Evolutionary conservation across 495 filamentous ascomycete species (phyloP), one percentile per base, ranked within the genome.

Genomic region (Opeltia flavorubescens): DNA sequence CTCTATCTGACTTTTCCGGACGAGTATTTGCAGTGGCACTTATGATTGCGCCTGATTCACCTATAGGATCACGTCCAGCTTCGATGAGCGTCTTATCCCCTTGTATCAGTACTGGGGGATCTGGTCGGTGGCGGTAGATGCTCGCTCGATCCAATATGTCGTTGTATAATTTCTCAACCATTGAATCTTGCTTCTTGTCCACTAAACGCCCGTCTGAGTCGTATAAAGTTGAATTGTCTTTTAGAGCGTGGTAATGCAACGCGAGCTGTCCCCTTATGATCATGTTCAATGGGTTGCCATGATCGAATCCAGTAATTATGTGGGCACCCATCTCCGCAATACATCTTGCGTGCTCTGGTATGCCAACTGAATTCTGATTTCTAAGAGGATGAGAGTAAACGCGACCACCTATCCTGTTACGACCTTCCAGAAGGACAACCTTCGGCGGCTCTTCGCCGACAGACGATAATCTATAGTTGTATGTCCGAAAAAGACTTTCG

Each of bases 291-390:
- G 91, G 91, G 59, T 99, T 99, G 1, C 91, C 91, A 58, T 83
- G 78, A 48, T 95, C 86, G 56, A 95, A 99, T 2, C 91, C 91
- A 25, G 91, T 94, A 51, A 99, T 85, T 42, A 99, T 95, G 65
- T 95, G 91, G 15, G 93, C 91, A 30, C 91, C 91, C 74, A 95
- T 84, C 58, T 99, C 91, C 39, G 84, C 91, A 13, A 89, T 95
- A 48, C 79, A 83, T n/a, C 68, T 64, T 47, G 69, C 71, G 33
- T 65, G 69, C 46, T 60, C 55, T 5, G 69, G 74, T 34, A 76
- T 60, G 17, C 56, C 67, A 17, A 59, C 62, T 3, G 64, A 55
- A 21, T 66, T 48, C 50, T 79, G 80, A 27, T 78, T 80, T 36
- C 71, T 71, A 44, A 99, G 69, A 39, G 80, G 77, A 58, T 89